Evolutionary conservation across 768 basidiomycete genomes (phyloP), one percentile per base, ranked within the genome.

Genomic region (Heimioporus sp.): DNA sequence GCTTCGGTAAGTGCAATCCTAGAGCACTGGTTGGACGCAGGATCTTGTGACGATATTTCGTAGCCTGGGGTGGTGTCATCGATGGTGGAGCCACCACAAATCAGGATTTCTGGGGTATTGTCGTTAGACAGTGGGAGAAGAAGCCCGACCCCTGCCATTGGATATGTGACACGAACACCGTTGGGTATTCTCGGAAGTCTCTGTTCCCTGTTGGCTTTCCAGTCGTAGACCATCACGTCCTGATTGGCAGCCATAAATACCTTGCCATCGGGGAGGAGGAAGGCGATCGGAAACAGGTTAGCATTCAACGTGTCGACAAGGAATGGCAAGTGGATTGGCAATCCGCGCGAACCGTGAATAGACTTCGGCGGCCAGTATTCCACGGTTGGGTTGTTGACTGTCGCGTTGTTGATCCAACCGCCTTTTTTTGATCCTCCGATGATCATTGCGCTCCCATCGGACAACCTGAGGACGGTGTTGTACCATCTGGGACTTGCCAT

Each of bases 401-500:
- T 88, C 21, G 73, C 78, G 50, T 91, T 92, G 64, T 91, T 91
- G 56, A 90, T 90, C 88, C 89, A 92, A 10, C 89, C 90, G 9
- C 90, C 90, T 64, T 83, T 87, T 58, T 77, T 83, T 9, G 89
- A 87, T 15, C 90, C 90, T 1, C 90, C 90, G 39, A 92, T 77
- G 41, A 92, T 86, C 80, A 90, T 87, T 1, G 80, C 86, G 58
- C 87, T 88, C n/a, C 90, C 90, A 55, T 90, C 90, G 6, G 73
- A 67, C 52, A 91, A 75, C 40, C 87, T 78, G 42, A 89, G 53
- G 4, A 80, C 83, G 1, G 89, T 87, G 52, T 79, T 83, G 68
- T 92, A 92, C 90, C 90, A 92, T 38, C 90, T 81, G 15, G 87
- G 82, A 59, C 81, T 85, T 4, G 88, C 86, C 80, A 90, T 81